Evolutionary conservation across 371 early-diverging fungal species (phyloP).

Genomic region (Chytridium lagenaria): DNA sequence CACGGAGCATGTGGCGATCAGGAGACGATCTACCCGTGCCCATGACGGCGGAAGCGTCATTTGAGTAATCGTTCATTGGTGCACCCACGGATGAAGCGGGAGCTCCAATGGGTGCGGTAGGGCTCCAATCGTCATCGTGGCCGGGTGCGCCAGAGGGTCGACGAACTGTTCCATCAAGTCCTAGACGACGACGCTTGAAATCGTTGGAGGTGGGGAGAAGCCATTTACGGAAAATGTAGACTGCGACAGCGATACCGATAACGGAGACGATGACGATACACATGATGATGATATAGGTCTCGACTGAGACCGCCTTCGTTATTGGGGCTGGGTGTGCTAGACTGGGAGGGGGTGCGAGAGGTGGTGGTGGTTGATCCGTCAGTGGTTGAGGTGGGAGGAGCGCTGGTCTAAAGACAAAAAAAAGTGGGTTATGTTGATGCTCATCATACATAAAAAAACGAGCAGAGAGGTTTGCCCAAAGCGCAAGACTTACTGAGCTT

Average conservation of each 20-base stretch:
- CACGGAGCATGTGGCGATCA: background rate
- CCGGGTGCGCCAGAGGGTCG: background rate
- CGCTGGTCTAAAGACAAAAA: no score
- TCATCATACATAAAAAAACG: no score
- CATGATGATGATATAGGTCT: conserved; percentile 16
- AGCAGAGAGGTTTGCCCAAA: no score
- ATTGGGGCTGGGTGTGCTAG: background rate
- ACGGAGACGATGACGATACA: conserved; percentile 16
- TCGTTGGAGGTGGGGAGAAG: conserved; percentile 18
- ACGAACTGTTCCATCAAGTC: conserved; percentile 1
- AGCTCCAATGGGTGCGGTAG: background rate
- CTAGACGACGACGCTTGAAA: conserved; percentile 12
- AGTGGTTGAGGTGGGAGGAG: background rate
- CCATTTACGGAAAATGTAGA: conserved; percentile 23
- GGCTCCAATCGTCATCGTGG: conserved; percentile 17
- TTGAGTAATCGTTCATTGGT: no score
- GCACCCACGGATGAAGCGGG: background rate
- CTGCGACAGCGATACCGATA: conserved; percentile 17
- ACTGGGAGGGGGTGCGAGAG: background rate
- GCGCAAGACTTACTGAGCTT: no score
- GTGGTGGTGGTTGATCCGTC: background rate
- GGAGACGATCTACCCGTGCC: background rate
- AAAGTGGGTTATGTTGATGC: no score
- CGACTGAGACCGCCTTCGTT: background rate
- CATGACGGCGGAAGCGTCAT: conserved; percentile 1